phyloP scores from a whole-genome alignment of 495 filamentous ascomycete genomes.

The Annulohypoxylon maeteangense region DNA sequence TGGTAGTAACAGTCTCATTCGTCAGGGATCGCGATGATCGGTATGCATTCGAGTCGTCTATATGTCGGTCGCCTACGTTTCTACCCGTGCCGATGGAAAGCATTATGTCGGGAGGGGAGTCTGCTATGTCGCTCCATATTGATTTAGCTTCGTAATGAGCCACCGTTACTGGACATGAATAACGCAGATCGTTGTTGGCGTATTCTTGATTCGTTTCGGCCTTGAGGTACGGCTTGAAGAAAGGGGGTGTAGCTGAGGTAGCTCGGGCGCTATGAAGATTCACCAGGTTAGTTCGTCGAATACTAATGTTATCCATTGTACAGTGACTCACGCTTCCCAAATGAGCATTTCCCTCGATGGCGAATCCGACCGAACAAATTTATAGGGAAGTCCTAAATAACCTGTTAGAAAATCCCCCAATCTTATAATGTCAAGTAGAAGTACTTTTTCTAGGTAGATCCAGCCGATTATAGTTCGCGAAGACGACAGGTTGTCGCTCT shows the following conservation, averaged over 20 bases:
- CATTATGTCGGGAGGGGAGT: slow-evolving; percentile 57
- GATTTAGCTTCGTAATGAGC: slow-evolving; percentile 59
- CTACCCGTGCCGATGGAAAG: slow-evolving; percentile 59
- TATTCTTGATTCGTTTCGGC: slow-evolving; percentile 51
- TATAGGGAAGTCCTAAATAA: slow-evolving; percentile 45
- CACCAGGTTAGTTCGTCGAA: slow-evolving; percentile 32
- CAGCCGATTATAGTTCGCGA: slow-evolving; percentile 65
- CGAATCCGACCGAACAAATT: slow-evolving; percentile 58
- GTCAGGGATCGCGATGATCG: slow-evolving; percentile 38
- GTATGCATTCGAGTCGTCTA: slow-evolving; percentile 22
- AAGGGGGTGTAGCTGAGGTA: slow-evolving; percentile 60
- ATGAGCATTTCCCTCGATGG: slow-evolving; percentile 56
- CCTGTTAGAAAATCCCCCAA: background rate
- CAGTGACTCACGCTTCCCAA: slow-evolving; percentile 62
- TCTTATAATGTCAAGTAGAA: background rate
- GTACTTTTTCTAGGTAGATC: slow-evolving; percentile 29
- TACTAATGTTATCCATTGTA: background rate
- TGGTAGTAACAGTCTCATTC: slow-evolving; percentile 36
- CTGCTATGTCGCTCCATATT: slow-evolving; percentile 56
- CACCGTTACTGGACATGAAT: slow-evolving; percentile 60
- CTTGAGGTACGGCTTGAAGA: slow-evolving; percentile 60
- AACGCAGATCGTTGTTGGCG: slow-evolving; percentile 57
- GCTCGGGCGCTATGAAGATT: slow-evolving; percentile 51
- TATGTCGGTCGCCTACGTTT: slow-evolving; percentile 40
- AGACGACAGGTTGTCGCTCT: slow-evolving; percentile 52